Evolutionary conservation across 257 asterid species (phyloP).

Genomic region (Verbascum thapsus): DNA sequence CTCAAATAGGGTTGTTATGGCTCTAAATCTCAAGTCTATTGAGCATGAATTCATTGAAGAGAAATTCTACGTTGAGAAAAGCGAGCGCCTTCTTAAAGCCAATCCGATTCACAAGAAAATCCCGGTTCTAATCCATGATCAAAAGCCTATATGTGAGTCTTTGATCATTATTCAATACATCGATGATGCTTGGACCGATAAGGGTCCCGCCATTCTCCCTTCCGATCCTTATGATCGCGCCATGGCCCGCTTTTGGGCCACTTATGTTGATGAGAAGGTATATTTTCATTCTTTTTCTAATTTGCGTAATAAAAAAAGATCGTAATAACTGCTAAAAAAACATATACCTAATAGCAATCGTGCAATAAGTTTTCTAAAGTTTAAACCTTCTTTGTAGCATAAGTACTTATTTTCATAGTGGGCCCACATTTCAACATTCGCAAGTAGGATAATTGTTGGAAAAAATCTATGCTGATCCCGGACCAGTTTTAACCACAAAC

Average conservation of each 20-base stretch:
- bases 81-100: conserved; percentile 35
- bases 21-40: conserved; percentile 39
- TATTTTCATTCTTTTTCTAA: neutral
- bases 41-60: conserved; percentile 33
- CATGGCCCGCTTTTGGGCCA: conserved; percentile 42
- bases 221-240: conserved; percentile 43
- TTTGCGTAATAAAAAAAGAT: too few relatives aligned
- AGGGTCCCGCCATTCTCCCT: conserved; percentile 33
- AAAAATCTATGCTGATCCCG: too few relatives aligned
- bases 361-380: too few relatives aligned
- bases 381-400: too few relatives aligned
- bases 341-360: too few relatives aligned
- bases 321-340: too few relatives aligned
- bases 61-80: conserved; percentile 29
- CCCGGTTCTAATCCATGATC: conserved; percentile 39
- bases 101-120: conserved; percentile 40
- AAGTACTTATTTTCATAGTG: too few relatives aligned
- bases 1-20: conserved; percentile 37
- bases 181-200: conserved; percentile 35
- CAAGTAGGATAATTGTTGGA: too few relatives aligned
- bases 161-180: conserved; percentile 39
- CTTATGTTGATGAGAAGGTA: conserved; percentile 42
- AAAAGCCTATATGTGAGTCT: conserved; percentile 38
- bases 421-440: too few relatives aligned
- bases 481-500: too few relatives aligned